Conservation (phyloP, 306 rosid species). For the Vigna hirtella region DNA sequence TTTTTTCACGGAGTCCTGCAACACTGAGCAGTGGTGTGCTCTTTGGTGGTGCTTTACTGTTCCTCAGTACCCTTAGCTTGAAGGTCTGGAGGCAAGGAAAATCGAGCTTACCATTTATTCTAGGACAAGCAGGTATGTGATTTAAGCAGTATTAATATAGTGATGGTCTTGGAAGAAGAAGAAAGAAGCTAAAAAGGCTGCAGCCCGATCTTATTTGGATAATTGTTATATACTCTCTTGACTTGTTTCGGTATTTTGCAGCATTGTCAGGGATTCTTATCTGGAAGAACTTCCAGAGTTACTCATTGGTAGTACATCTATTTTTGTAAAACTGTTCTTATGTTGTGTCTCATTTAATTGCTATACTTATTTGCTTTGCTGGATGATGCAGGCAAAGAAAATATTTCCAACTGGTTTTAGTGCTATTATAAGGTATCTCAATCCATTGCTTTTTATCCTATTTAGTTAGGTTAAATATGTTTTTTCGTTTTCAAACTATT, state of each 20-base stretch:
- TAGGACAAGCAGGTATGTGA: conserved; percentile 87
- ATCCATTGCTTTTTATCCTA: conserved; percentile 21
- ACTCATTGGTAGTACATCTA: conserved; percentile 62
- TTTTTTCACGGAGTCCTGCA: conserved; percentile 72
- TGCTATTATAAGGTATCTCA: conserved; percentile 66
- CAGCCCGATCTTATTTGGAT: conserved; percentile 29
- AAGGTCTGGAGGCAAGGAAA: conserved; percentile 97
- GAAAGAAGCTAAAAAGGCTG: not conserved
- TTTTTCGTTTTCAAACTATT: too few species aligned
- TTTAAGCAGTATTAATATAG: conserved; percentile 7
- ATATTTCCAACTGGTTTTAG: conserved; percentile 73
- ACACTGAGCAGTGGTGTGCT: conserved; percentile 69
- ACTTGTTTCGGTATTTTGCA: conserved; percentile 47
- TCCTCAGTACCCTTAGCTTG: conserved; percentile 83
- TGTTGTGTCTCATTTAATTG: conserved; percentile 14
- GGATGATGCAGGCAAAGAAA: conserved; percentile 73
- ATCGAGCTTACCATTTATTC: conserved; percentile 82
- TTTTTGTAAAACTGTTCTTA: conserved; percentile 11
- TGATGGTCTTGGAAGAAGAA: conserved; percentile 15
- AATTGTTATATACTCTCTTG: conserved; percentile 35
- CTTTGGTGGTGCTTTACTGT: conserved; percentile 85
- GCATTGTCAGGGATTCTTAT: conserved; percentile 71
- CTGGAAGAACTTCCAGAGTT: conserved; percentile 81
- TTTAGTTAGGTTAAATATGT: not conserved
- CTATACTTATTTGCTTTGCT: conserved; percentile 25